Conservation (phyloP, 176 grass and related monocot species). For the Dactylis glomerata region DNA sequence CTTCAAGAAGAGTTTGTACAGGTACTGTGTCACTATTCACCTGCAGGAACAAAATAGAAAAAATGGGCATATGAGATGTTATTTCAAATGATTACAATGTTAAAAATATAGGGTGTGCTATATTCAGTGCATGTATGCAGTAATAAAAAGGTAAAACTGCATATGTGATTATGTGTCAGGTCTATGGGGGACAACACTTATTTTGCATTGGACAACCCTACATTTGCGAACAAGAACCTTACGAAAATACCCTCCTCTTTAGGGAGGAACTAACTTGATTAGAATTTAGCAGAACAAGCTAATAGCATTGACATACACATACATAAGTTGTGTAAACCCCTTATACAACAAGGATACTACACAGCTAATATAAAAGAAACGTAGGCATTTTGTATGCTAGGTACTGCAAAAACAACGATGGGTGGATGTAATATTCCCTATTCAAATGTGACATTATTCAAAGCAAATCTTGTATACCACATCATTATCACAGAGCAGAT, state of each 20-base stretch:
- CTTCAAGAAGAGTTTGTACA: constrained; percentile 60
- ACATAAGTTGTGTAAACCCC: not conserved
- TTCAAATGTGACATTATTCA: constrained; percentile 2
- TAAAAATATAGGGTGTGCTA: not conserved
- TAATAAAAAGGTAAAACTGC: not conserved
- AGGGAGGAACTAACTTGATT: constrained; percentile 8
- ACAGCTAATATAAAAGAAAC: not conserved
- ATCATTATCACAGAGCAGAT: not conserved
- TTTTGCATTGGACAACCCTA: not conserved
- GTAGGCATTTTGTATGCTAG: not conserved
- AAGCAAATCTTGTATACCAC: not conserved
- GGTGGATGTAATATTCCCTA: not conserved
- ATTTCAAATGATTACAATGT: not conserved
- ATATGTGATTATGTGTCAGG: not conserved
- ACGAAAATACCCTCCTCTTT: not conserved
- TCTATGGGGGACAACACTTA: not conserved
- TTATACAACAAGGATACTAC: not conserved
- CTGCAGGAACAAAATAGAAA: constrained; percentile 45
- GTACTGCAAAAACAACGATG: not conserved
- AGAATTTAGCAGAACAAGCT: not conserved
- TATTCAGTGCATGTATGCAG: not conserved
- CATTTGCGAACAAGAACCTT: not conserved
- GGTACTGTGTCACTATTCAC: constrained; percentile 49
- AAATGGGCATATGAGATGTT: not conserved
- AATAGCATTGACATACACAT: not conserved